Percentiles rank a stretch among this genome's conserved stretches.
These are phyloP conservation scores for Carpinus fangiana DNA, from an alignment of 306 rosid genomes.

Conservation along the genomic window DNA sequence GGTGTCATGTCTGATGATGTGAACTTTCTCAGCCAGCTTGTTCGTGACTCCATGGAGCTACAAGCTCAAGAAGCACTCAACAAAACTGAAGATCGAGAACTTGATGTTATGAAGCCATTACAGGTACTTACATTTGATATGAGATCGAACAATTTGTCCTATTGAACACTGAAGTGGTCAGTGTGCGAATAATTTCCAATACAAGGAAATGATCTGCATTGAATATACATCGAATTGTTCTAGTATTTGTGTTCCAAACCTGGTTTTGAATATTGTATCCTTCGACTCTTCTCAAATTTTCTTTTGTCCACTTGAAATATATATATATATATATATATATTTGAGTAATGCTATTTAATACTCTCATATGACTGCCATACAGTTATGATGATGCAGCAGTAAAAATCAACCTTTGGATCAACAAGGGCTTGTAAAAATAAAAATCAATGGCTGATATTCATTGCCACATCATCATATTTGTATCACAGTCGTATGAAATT, in stretches of 20 bases:
- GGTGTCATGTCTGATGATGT: conserved; percentile 99
- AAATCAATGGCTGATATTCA: no score
- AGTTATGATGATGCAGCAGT: no score
- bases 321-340: background rate
- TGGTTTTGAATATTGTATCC: background rate
- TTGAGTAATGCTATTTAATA: no score
- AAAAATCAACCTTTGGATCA: no score
- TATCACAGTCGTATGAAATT: no score
- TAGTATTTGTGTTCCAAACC: background rate
- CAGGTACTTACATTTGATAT: conserved; percentile 64
- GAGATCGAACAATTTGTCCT: background rate
- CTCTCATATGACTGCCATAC: no score
- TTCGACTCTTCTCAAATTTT: background rate
- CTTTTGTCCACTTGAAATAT: background rate
- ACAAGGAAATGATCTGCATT: background rate
- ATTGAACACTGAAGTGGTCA: background rate
- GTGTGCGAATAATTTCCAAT: background rate
- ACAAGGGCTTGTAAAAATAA: no score
- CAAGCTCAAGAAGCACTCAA: conserved; percentile 76
- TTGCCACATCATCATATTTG: no score
- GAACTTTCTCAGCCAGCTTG: conserved; percentile 73
- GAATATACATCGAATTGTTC: conserved; percentile 1
- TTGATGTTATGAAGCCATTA: conserved; percentile 61
- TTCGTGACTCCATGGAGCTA: conserved; percentile 85
- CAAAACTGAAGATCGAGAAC: conserved; percentile 50